Evolutionary conservation across 257 asterid genomes (phyloP), one percentile per base, ranked within the genome.

Genomic region (Leptodermis oblonga): DNA sequence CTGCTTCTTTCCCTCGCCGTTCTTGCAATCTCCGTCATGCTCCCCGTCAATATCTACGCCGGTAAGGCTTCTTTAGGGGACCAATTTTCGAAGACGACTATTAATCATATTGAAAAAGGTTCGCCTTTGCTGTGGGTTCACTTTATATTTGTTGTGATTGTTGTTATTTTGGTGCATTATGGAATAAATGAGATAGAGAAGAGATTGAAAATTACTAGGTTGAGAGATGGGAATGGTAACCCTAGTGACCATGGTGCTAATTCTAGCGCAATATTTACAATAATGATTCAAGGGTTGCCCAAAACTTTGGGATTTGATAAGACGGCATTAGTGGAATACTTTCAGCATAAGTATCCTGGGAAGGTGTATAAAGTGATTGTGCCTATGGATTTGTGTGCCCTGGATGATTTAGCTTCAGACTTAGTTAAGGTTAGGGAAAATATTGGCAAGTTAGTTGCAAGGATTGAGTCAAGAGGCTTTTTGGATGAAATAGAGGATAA

Each of bases 381-480:
- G 63, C 99, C 98, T 0, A 92, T 94, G 99, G 97, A 94, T 84
- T 82, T 94, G 85, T 94, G 97, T 82, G 95, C 97, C 7, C 71
- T 94, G 78, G 95, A 94, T 82, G 97, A 89, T 86, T 83, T 94
- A 77, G 99, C 88, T 46, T 83, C 97, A 2, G 96, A 94, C 62
- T 68, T 94, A 81, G 98, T 92, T 75, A 87, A 70, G 79, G 92
- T 82, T 56, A 85, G 99, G 85, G 98, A 92, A 66, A 82, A 80
- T 68, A 89, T 94, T 53, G 68, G 87, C 54, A 92, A 82, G 67
- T 67, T 94, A 79, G 97, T 88, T 48, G 82, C 77, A 0, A 82
- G 82, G 72, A 91, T 94, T 23, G 99, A 94, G 81, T 73, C 79
- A 4, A 82, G 84, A 77, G 94, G 90, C 37, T 60, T 83, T 77